These are phyloP conservation scores for Lachancea sp. DNA, from an alignment of 805 yeast genomes.

Conservation along the genomic window DNA sequence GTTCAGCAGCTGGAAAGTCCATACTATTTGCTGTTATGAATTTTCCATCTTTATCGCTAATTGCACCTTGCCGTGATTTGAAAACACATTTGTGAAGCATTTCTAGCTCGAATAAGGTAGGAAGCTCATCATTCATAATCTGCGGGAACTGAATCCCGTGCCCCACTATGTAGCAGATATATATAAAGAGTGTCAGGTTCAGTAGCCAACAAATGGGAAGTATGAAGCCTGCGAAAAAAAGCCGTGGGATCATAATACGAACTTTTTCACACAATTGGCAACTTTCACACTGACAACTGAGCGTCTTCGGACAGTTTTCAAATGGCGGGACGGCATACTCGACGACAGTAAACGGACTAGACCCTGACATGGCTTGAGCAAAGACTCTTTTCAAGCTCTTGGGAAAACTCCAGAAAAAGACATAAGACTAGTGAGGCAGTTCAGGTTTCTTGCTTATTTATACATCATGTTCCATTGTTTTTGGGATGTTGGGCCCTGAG, in stretches of 20 bases:
- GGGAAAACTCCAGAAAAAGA: too few relatives aligned
- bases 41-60: neutral
- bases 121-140: constrained; percentile 23
- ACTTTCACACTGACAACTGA: constrained; percentile 23
- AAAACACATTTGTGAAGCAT: constrained; percentile 2
- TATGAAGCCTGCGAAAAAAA: constrained; percentile 22
- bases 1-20: neutral
- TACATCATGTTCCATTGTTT: too few relatives aligned
- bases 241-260: constrained; percentile 8
- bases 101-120: constrained; percentile 25
- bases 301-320: constrained; percentile 12
- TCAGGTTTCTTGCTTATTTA: too few relatives aligned
- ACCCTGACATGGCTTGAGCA: constrained; percentile 2
- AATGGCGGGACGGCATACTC: constrained; percentile 8
- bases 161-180: constrained; percentile 18
- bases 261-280: constrained; percentile 12
- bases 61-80: neutral
- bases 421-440: too few relatives aligned
- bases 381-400: too few relatives aligned
- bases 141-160: constrained; percentile 21
- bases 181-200: constrained; percentile 15
- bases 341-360: constrained; percentile 1
- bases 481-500: too few relatives aligned
- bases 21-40: neutral
- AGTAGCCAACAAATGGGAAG: constrained; percentile 22